These are phyloP conservation scores for Cichorium intybus DNA, from an alignment of 140 eudicot species.

Conservation along the genomic window DNA sequence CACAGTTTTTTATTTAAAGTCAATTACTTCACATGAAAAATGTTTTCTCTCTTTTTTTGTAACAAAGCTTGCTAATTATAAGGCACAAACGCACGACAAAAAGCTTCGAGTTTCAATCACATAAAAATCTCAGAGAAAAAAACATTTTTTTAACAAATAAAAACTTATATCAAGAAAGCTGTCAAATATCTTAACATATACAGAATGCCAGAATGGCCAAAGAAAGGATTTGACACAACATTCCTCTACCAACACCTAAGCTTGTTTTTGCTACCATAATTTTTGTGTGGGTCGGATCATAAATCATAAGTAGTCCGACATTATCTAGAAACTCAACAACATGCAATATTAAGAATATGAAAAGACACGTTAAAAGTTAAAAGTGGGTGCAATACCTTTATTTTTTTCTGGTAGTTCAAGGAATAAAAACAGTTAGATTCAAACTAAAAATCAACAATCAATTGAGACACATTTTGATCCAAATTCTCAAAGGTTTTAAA, in stretches of 20 bases:
- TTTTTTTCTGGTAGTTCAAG: constrained; percentile 14
- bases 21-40: too few species aligned
- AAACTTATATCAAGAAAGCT: too few species aligned
- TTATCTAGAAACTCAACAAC: constrained; percentile 28
- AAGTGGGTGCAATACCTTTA: constrained; percentile 24
- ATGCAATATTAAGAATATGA: constrained; percentile 16
- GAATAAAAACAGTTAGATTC: constrained; percentile 11
- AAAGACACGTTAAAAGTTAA: constrained; percentile 29
- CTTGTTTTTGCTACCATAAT: constrained; percentile 11
- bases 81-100: too few species aligned
- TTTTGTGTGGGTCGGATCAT: constrained; percentile 10
- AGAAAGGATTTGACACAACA: too few species aligned
- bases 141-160: too few species aligned
- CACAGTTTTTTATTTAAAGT: too few species aligned
- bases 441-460: constrained; percentile 17
- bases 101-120: too few species aligned
- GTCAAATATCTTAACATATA: too few species aligned
- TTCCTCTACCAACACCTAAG: background rate
- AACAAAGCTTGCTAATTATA: too few species aligned
- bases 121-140: too few species aligned
- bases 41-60: too few species aligned
- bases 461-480: constrained; percentile 1
- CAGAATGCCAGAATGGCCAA: too few species aligned
- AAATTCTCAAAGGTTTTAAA: constrained; percentile 2
- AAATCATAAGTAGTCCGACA: constrained; percentile 21